phyloP scores from a whole-genome alignment of 257 asterid species.

The Cruciata laevipes region DNA sequence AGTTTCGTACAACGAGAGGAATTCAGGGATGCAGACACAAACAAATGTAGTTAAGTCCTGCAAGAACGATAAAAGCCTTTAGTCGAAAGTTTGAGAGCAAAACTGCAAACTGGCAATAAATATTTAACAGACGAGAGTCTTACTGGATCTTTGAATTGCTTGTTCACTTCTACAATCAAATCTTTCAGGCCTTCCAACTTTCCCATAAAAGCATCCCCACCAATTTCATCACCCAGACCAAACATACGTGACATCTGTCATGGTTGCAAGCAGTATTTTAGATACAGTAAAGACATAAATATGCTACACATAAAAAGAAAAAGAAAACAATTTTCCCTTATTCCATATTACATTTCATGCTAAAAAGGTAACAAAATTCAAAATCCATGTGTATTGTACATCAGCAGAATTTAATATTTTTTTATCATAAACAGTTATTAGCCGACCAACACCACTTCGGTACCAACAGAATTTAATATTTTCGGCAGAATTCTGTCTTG shows the following conservation, averaged over 20 bases:
- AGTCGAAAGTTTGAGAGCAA: background rate
- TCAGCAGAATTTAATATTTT: background rate
- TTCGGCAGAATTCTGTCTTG: too few species aligned
- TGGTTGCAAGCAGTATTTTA: constrained; percentile 13
- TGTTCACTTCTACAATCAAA: constrained; percentile 81
- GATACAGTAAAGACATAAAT: constrained; percentile 4
- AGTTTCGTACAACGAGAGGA: constrained; percentile 91
- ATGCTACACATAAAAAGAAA: background rate
- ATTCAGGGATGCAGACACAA: constrained; percentile 95
- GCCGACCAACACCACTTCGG: background rate
- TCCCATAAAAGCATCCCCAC: constrained; percentile 78
- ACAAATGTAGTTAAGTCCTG: constrained; percentile 91
- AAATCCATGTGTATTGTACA: background rate
- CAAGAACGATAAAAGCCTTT: constrained; percentile 13
- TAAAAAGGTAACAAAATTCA: background rate
- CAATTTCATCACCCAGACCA: constrained; percentile 73
- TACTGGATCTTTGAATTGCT: constrained; percentile 95
- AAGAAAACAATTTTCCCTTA: background rate
- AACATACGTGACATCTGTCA: constrained; percentile 78
- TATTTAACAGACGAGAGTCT: constrained; percentile 20
- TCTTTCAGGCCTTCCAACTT: constrained; percentile 97
- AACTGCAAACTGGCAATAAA: background rate
- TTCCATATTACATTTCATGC: background rate
- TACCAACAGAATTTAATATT: too few species aligned
- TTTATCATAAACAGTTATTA: background rate